Percentiles rank a stretch among this genome's conserved stretches.
phyloP scores from a whole-genome alignment of 2,329 filamentous ascomycete genomes.

The Endothia cerciana region DNA sequence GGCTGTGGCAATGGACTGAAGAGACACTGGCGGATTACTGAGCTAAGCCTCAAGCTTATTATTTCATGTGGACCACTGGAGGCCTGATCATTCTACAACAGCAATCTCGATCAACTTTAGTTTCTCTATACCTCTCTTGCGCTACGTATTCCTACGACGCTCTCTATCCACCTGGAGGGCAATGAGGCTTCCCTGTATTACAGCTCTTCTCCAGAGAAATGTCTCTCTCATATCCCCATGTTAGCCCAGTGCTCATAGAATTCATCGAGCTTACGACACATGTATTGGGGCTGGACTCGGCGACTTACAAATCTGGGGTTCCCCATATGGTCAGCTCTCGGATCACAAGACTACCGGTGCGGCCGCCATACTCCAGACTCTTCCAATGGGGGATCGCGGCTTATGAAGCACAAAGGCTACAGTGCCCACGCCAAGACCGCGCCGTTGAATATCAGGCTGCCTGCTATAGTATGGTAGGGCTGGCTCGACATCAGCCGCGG shows the following conservation, averaged over 20 bases:
- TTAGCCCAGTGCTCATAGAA: not conserved
- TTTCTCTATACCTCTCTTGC: not conserved
- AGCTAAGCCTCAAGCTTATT: not conserved
- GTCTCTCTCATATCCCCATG: not conserved
- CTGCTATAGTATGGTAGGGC: not conserved
- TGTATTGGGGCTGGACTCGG: not conserved
- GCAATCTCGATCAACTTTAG: not conserved
- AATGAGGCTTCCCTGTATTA: not conserved
- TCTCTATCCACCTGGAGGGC: not conserved
- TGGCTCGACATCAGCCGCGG: slow-evolving; percentile 15
- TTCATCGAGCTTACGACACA: not conserved
- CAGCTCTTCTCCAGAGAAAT: not conserved
- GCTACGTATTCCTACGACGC: not conserved
- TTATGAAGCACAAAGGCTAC: not conserved
- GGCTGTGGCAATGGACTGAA: slow-evolving; percentile 44
- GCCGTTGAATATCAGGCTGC: not conserved
- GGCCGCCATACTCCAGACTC: not conserved
- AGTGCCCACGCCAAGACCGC: not conserved
- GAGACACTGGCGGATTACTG: slow-evolving; percentile 35
- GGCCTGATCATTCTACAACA: not conserved
- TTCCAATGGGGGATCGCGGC: not conserved
- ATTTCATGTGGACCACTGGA: not conserved
- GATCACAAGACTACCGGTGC: not conserved
- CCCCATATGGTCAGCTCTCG: not conserved
- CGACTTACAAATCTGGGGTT: not conserved